Evolutionary conservation across 768 basidiomycete species (phyloP), one percentile per base, ranked within the genome.

Genomic region (Suillus alpinus): DNA sequence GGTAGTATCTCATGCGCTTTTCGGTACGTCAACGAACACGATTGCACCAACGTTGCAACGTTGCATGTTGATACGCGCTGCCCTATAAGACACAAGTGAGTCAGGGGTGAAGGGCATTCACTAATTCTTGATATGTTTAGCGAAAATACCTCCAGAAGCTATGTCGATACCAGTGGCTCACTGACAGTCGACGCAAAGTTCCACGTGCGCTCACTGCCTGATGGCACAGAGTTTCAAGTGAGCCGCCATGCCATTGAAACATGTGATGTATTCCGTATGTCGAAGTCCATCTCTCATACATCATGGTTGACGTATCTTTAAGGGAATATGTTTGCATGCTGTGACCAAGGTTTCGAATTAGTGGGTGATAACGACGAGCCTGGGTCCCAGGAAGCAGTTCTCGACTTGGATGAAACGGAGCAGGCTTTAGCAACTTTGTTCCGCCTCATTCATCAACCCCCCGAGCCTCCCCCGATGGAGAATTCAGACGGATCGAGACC

Each of bases 241-340:
- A 77, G 76, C 64, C 81, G 81, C 44, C 66, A 74, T 40, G 80
- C 80, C 23, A 74, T 90, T 61, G 71, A 72, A 51, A 77, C 74
- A 57, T 89, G 87, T 67, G 80, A 84, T 66, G 81, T 89, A 61
- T 90, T 91, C 65, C 75, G 88, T 88, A 72, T 59, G 86, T 73
- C 20, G 16, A 49, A 39, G 37, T 65, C 57, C 32, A 26, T 5
- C 53, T 46, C 37, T 31, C 20, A 34, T n/a, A 4, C 26, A 26
- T 26, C 3, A 26, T 26, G 26, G 26, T 18, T 39, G 26, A 55
- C 39, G 10, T 40, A 26, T 23, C 55, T 62, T 68, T 12, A 69
- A 89, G 88, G 80, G 31, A 81, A 87, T 67, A 90, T 91, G 89
- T 89, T 91, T 69, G 73, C 77, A 29, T 81, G 81, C 62, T 88